Evolutionary conservation across 2,329 filamentous ascomycete genomes (phyloP).

Genomic region (Rasamsonia emersonii): DNA sequence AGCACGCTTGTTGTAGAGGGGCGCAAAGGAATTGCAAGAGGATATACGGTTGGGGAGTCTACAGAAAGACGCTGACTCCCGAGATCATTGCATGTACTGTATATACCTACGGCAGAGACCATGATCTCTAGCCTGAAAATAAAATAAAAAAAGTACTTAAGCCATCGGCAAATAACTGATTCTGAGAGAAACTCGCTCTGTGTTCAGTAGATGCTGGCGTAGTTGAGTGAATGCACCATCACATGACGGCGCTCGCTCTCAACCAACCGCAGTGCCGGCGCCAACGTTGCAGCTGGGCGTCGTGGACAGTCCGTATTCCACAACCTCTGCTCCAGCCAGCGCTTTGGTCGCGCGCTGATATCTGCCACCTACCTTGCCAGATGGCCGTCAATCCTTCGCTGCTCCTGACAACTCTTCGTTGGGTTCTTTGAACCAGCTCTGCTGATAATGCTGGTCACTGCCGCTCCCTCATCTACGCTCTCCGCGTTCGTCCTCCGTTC

Average conservation of each 20-base stretch:
- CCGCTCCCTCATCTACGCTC: constrained; percentile 4
- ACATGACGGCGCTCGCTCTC: too few relatives aligned
- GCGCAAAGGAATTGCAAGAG: constrained; percentile 75
- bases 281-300: neutral
- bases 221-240: too few relatives aligned
- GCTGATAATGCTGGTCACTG: constrained; percentile 7
- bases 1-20: constrained; percentile 74
- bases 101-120: neutral
- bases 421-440: constrained; percentile 1
- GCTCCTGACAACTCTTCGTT: neutral
- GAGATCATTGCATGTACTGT: too few relatives aligned
- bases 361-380: constrained; percentile 4
- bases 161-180: too few relatives aligned
- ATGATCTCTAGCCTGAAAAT: neutral
- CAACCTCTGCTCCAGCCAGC: neutral
- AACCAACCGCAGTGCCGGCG: too few relatives aligned
- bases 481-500: constrained; percentile 3
- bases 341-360: neutral
- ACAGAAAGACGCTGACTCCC: constrained; percentile 22
- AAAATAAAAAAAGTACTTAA: too few relatives aligned
- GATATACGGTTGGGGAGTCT: constrained; percentile 67
- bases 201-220: too few relatives aligned
- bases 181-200: too few relatives aligned
- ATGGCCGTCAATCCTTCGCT: constrained; percentile 6
- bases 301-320: neutral